phyloP scores from a whole-genome alignment of 768 basidiomycete genomes.

The Cyathus striatus region DNA sequence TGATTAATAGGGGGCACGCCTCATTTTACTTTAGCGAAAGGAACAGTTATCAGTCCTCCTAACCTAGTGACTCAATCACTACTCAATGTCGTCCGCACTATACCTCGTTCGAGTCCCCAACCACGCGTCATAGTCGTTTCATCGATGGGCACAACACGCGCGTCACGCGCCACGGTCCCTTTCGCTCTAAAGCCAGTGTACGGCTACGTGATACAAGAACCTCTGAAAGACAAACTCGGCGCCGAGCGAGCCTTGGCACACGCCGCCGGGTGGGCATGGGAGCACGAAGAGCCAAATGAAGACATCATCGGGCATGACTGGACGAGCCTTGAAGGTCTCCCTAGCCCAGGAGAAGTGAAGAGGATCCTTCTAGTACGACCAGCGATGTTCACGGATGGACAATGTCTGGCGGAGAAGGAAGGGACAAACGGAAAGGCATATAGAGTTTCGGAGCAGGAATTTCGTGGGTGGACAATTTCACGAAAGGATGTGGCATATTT shows the following conservation, averaged over 20 bases:
- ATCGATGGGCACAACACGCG: slow-evolving; percentile 40
- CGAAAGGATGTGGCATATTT: slow-evolving; percentile 66
- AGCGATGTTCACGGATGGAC: slow-evolving; percentile 51
- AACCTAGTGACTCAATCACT: slow-evolving; percentile 55
- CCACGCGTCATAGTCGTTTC: slow-evolving; percentile 50
- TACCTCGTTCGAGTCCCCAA: slow-evolving; percentile 32
- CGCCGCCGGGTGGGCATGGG: slow-evolving; percentile 46
- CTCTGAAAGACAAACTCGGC: slow-evolving; percentile 60
- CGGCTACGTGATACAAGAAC: slow-evolving; percentile 29
- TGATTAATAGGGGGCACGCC: slow-evolving; percentile 31
- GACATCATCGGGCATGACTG: slow-evolving; percentile 39
- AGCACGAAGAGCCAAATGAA: slow-evolving; percentile 28
- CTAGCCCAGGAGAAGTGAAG: slow-evolving; percentile 35
- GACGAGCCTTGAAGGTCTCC: slow-evolving; percentile 34
- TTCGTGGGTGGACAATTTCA: slow-evolving; percentile 48
- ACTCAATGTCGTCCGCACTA: slow-evolving; percentile 48
- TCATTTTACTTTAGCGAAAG: slow-evolving; percentile 37
- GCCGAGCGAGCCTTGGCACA: slow-evolving; percentile 47
- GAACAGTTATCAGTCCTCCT: slow-evolving; percentile 37
- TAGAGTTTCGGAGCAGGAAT: slow-evolving; percentile 34
- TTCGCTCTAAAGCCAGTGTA: slow-evolving; percentile 42
- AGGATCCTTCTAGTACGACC: slow-evolving; percentile 47
- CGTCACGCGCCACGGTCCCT: slow-evolving; percentile 39
- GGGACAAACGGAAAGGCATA: slow-evolving; percentile 32
- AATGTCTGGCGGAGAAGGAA: slow-evolving; percentile 20